Evolutionary conservation across 176 grass and related monocot species (phyloP).

Genomic region (Triticum urartu): DNA sequence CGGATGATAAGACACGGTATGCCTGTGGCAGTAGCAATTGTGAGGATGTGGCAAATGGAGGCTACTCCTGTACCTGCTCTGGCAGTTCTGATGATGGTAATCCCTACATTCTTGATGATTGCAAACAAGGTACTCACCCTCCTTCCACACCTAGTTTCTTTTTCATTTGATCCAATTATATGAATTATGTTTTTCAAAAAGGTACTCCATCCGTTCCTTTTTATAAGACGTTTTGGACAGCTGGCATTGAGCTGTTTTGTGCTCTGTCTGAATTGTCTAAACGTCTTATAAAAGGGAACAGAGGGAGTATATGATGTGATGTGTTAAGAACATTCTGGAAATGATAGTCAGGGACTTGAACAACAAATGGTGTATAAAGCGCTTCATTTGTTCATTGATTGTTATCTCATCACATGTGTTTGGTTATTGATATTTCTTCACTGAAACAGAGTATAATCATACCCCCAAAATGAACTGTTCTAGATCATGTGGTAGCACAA

Average conservation of each 20-base stretch:
- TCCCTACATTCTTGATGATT: constrained; percentile 29
- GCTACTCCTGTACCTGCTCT: constrained; percentile 30
- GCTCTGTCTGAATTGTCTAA: too few relatives aligned
- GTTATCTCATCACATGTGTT: neutral
- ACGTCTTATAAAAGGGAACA: too few relatives aligned
- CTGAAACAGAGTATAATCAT: constrained; percentile 18
- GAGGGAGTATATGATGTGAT: neutral
- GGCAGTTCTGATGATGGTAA: constrained; percentile 12
- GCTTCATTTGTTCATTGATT: neutral
- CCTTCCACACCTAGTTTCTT: neutral
- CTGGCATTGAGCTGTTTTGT: too few relatives aligned
- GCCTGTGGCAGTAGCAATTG: constrained; percentile 24
- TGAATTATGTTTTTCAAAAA: neutral
- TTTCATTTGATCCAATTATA: neutral
- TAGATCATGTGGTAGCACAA: constrained; percentile 41
- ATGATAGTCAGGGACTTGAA: neutral
- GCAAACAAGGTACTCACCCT: constrained; percentile 25
- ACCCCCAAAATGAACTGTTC: constrained; percentile 15
- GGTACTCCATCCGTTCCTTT: too few relatives aligned
- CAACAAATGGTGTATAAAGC: neutral
- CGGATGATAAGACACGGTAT: neutral
- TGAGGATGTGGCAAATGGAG: constrained; percentile 18
- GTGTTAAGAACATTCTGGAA: neutral
- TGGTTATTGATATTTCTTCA: constrained; percentile 10
- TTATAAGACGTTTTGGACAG: too few relatives aligned